phyloP scores from a whole-genome alignment of 345 rosid genomes.

The Pistacia atlantica region DNA sequence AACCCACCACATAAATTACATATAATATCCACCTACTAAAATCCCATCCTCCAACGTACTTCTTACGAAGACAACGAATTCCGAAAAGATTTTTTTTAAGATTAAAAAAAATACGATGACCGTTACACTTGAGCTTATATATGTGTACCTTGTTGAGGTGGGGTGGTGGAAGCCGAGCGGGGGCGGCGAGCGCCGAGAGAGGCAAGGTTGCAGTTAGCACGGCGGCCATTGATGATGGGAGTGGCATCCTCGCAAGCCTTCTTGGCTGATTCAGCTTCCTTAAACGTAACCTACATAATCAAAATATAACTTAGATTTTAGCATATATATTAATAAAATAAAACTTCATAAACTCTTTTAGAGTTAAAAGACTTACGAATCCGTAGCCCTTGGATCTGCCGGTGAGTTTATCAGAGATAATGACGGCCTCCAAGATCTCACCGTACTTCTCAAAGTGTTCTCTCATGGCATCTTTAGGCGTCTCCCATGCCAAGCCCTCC shows the following conservation, averaged over 20 bases:
- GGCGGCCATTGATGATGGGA: conserved; percentile 89
- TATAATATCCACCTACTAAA: too few relatives aligned
- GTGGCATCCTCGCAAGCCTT: conserved; percentile 85
- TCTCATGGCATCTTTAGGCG: conserved; percentile 77
- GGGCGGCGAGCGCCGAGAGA: conserved; percentile 91
- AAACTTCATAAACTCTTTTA: background rate
- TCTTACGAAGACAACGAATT: too few relatives aligned
- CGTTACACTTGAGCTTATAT: too few relatives aligned
- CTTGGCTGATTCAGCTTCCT: conserved; percentile 84
- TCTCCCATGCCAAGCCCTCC: conserved; percentile 99
- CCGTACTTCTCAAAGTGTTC: conserved; percentile 93
- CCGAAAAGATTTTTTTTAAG: too few relatives aligned
- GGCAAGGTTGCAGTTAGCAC: conserved; percentile 94
- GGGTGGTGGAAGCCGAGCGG: conserved; percentile 48
- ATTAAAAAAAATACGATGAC: too few relatives aligned
- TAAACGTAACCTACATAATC: conserved; percentile 74
- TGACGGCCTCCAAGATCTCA: conserved; percentile 91
- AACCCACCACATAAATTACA: background rate
- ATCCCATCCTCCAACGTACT: too few relatives aligned
- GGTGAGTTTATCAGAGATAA: conserved; percentile 86
- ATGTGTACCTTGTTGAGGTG: conserved; percentile 61
- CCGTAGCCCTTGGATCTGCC: conserved; percentile 99
- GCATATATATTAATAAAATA: background rate
- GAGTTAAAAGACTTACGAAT: conserved; percentile 49
- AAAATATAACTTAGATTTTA: background rate